Base-by-base conservation (phyloP, 257 asterid genomes). In the Solanum commersonii region DNA sequence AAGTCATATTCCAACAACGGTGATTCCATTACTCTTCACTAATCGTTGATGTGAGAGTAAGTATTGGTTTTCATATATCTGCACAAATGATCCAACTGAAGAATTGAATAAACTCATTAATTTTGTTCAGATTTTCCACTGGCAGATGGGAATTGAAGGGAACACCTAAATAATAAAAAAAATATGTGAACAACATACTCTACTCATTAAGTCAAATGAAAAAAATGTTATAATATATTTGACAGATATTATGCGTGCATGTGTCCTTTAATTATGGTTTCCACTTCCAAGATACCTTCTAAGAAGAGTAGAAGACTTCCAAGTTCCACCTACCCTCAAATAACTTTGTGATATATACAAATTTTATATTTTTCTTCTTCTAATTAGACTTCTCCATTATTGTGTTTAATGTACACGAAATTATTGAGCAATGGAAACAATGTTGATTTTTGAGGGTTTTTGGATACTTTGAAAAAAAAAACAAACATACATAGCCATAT, bases 1-100 rank as follows among this genome's bases (percentile, higher is more conserved):
- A 56, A 56, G 65, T 56, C 65, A 56, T 56, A 56, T 18, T 87
- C 89, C 2, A 94, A 92, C 87, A 93, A 89, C 90, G 95, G 94
- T 68, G 91, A 92, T 89, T 94, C 96, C 94, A 93, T 91, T 33
- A 46, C 6, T 46, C 15, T 44, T 44, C 16, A 44, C 52, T 44
- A 52, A 52, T 52, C n/a, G 10, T 52, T 52, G 10, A 52, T 52
- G 63, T 20, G 60, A 52, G n/a, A 52, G 63, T 52, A 18, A 18
- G 63, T 18, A 18, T 52, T 52, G 1, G n/a, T 18, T 52, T 52
- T 52, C 10, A 52, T 52, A 5, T 2, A 6, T 52, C n/a, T 52
- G n/a, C 63, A 52, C n/a, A 52, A 52, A 52, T 52, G 63, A 52
- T 52, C 63, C 4, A 52, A 18, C 10, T 52, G n/a, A 56, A 56